Base-by-base conservation (phyloP, 208 protist genomes). In the Crithidia sp. region DNA sequence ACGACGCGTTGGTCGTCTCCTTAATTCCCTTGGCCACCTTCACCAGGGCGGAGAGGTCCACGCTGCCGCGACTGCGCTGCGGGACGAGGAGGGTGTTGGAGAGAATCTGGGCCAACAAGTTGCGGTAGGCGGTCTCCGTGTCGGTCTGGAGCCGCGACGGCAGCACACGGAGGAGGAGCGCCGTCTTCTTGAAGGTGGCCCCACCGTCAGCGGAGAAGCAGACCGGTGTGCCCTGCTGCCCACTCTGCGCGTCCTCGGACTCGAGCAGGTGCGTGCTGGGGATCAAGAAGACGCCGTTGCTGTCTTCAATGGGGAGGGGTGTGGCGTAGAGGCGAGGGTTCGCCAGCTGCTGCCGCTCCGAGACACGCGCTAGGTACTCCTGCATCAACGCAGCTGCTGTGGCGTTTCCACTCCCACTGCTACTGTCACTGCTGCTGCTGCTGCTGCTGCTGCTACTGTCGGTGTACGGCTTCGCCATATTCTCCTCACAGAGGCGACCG, bases 41-140 rank as follows among this genome's bases (percentile, higher is more conserved):
- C 63, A 70, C n/a, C 69, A 89, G 37, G 43, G 59, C 67, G 10
- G 78, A 76, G 17, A 91, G n/a, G 68, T 85, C 78, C 6, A 94
- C 79, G 44, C 71, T 79, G 49, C 89, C 89, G 45, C 64, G 62
- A 64, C 81, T 87, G 65, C 54, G 44, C 39, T 76, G 76, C 2
- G 86, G 84, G 13, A 94, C 84, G 47, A 94, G 76, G 1, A 94
- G 71, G 12, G 86, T 90, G 71, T 85, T 74, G n/a, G 69, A 44
- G 13, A 94, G 74, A n/a, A 82, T 64, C 55, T 78, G 57, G 43
- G 70, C 78, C 41, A 87, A 43, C 10, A 90, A 53, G 67, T 83
- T 81, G 67, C 71, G 65, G 28, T 86, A 76, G 40, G 65, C 50
- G 59, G 74, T 76, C 36, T 82, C 80, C 54, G 77, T 56, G 73